Conservation (phyloP, 1,139 yeast genomes). For the Blastobotrys arbuscula region DNA sequence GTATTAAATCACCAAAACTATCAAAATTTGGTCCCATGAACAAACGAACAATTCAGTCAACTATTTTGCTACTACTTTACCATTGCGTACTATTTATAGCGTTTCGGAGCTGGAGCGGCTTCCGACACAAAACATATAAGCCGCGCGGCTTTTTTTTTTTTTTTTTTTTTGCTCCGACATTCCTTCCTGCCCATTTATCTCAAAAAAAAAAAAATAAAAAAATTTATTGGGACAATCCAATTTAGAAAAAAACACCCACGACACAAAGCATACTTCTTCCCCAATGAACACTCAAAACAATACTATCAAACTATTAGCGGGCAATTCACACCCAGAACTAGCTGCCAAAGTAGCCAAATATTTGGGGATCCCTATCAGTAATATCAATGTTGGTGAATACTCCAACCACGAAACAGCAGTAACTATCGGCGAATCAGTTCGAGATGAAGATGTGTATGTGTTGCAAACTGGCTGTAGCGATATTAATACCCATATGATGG, state of each 20-base stretch:
- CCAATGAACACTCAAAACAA: constrained; percentile 33
- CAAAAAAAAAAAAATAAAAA: too few relatives aligned
- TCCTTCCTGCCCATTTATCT: too few relatives aligned
- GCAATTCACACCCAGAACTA: constrained; percentile 86
- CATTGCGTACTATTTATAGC: too few relatives aligned
- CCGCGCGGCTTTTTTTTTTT: too few relatives aligned
- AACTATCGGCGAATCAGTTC: constrained; percentile 87
- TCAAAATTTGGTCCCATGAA: too few relatives aligned
- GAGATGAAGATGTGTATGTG: constrained; percentile 89
- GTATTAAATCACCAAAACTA: too few relatives aligned
- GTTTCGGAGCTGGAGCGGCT: too few relatives aligned
- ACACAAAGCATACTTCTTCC: not conserved
- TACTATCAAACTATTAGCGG: constrained; percentile 75
- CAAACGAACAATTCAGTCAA: too few relatives aligned
- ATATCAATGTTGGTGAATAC: constrained; percentile 43
- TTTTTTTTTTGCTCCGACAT: not conserved
- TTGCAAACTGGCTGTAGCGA: constrained; percentile 87
- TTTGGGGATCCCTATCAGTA: constrained; percentile 38
- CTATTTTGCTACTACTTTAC: too few relatives aligned
- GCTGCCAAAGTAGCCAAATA: constrained; percentile 68
- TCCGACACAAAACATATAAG: too few relatives aligned
- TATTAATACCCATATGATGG: constrained; percentile 84
- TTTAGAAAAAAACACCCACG: too few relatives aligned
- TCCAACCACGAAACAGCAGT: constrained; percentile 76
- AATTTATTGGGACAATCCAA: too few relatives aligned